Evolutionary conservation across 2,329 filamentous ascomycete species (phyloP).

Genomic region (Aspergillus fructus): DNA sequence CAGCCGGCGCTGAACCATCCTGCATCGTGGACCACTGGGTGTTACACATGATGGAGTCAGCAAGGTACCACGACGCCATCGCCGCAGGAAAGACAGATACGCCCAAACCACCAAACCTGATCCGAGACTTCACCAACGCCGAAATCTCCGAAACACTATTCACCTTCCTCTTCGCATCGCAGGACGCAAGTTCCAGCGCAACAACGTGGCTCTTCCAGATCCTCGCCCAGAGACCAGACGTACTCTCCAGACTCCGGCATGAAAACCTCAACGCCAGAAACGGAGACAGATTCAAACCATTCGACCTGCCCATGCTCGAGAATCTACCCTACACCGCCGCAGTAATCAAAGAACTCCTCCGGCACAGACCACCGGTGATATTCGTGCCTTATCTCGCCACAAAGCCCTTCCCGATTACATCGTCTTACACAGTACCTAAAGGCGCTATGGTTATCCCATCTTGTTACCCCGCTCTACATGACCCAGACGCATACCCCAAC

Average conservation of each 20-base stretch:
- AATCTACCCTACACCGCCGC: slow-evolving; percentile 53
- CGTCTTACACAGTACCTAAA: slow-evolving; percentile 51
- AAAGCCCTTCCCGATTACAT: slow-evolving; percentile 49
- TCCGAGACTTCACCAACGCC: slow-evolving; percentile 51
- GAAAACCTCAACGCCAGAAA: slow-evolving; percentile 49
- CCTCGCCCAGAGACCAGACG: slow-evolving; percentile 52
- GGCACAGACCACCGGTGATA: slow-evolving; percentile 54
- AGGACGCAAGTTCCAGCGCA: slow-evolving; percentile 55
- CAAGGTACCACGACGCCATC: slow-evolving; percentile 69
- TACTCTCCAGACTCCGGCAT: slow-evolving; percentile 46
- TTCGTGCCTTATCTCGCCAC: slow-evolving; percentile 55
- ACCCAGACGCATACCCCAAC: slow-evolving; percentile 49
- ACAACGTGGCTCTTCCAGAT: slow-evolving; percentile 56
- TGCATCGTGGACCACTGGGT: slow-evolving; percentile 93
- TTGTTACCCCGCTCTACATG: slow-evolving; percentile 53
- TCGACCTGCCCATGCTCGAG: slow-evolving; percentile 50
- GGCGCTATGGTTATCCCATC: slow-evolving; percentile 53
- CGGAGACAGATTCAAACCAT: slow-evolving; percentile 43
- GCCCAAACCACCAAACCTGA: slow-evolving; percentile 42
- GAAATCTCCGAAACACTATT: slow-evolving; percentile 55
- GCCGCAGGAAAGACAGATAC: slow-evolving; percentile 48
- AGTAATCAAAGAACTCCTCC: slow-evolving; percentile 55
- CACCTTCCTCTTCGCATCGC: slow-evolving; percentile 55
- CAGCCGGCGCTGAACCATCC: slow-evolving; percentile 70
- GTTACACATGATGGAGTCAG: slow-evolving; percentile 75